A percentile compares a stretch with the other conserved stretches of the same genome.
Conservation (phyloP, 2,329 filamentous ascomycete species). For the Xylariaceae sp. region DNA sequence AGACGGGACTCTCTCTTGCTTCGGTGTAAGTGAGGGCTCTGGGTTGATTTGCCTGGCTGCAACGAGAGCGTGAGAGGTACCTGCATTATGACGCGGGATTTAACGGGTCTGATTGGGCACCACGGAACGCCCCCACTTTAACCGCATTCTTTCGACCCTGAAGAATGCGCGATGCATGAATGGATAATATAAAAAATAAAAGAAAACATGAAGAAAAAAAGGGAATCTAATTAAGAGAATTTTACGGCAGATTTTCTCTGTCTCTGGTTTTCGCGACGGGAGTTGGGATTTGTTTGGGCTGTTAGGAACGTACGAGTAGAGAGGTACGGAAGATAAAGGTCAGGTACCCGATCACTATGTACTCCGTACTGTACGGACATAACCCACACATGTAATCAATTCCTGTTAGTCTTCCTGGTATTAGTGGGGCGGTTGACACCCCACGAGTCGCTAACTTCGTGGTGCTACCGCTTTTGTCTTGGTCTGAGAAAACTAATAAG, state of each 20-base stretch:
- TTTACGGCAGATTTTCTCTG: not conserved
- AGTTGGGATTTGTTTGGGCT: no score
- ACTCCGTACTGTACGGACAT: no score
- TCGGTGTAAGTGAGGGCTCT: slow-evolving; percentile 8
- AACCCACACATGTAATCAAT: not conserved
- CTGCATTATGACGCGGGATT: slow-evolving; percentile 14
- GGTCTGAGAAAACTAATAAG: not conserved
- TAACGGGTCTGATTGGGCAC: slow-evolving; percentile 5
- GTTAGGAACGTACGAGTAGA: no score
- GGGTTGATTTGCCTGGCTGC: not conserved
- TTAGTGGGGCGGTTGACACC: not conserved
- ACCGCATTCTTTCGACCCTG: slow-evolving; percentile 1
- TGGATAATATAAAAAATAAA: slow-evolving; percentile 5
- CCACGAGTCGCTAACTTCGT: not conserved
- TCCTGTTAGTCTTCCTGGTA: not conserved
- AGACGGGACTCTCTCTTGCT: not conserved
- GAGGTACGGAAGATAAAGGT: no score
- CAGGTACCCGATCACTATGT: no score
- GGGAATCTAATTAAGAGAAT: not conserved
- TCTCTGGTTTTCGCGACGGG: no score
- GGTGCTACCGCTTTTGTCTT: not conserved
- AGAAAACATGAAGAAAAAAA: not conserved
- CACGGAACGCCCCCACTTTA: slow-evolving; percentile 3
- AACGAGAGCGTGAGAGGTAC: slow-evolving; percentile 8
- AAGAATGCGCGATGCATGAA: slow-evolving; percentile 12